Conservation (phyloP, 2,329 filamentous ascomycete genomes). For the Aspergillus versicolor region DNA sequence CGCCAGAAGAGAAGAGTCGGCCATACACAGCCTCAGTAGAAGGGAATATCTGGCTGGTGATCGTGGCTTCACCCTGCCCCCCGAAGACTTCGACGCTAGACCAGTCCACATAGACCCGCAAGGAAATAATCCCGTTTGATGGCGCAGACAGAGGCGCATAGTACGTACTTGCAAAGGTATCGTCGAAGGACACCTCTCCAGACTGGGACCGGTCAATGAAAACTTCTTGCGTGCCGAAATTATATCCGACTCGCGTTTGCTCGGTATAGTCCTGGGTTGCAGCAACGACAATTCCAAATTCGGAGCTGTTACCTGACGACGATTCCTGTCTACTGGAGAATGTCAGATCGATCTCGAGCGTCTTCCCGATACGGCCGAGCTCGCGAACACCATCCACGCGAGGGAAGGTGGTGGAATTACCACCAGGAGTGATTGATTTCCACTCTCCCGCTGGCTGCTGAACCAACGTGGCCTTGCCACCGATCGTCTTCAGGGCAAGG, state of each 20-base stretch:
- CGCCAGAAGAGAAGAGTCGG: too few species aligned
- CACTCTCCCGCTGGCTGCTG: conserved; percentile 12
- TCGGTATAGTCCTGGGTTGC: conserved; percentile 14
- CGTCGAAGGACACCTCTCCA: conserved; percentile 21
- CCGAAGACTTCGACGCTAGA: conserved; percentile 29
- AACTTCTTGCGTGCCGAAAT: conserved; percentile 21
- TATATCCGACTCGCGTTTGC: conserved; percentile 27
- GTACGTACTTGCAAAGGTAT: conserved; percentile 21
- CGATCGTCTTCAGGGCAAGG: conserved; percentile 20
- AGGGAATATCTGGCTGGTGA: conserved; percentile 30
- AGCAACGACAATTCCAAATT: conserved; percentile 22
- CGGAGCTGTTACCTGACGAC: background rate
- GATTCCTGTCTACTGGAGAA: background rate
- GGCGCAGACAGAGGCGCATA: background rate
- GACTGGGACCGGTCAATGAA: conserved; percentile 26
- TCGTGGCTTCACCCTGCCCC: conserved; percentile 21
- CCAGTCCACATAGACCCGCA: conserved; percentile 27
- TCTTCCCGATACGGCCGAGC: background rate
- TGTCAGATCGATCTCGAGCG: background rate
- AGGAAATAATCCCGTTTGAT: conserved; percentile 15
- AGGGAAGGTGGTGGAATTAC: too few species aligned
- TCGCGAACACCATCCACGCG: too few species aligned
- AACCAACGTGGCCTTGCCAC: conserved; percentile 14
- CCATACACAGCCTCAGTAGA: too few species aligned
- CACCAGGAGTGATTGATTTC: too few species aligned